These are phyloP conservation scores for Chondrostereum purpureum DNA, from an alignment of 1,284 basidiomycete species.

Conservation along the genomic window DNA sequence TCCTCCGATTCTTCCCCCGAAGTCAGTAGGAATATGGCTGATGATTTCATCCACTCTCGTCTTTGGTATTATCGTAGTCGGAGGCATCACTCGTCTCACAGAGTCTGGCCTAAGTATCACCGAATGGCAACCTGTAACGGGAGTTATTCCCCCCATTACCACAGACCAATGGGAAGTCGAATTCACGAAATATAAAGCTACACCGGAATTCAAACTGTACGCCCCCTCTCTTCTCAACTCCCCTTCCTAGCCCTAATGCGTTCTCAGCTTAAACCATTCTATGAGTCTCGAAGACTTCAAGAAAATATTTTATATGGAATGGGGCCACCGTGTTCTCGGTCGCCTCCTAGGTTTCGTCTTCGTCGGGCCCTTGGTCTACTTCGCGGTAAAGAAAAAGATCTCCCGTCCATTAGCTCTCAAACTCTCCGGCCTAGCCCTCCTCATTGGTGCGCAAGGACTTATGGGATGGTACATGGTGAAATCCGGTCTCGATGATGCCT, in stretches of 20 bases:
- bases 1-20: slow-evolving; percentile 61
- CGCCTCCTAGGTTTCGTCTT: slow-evolving; percentile 84
- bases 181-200: slow-evolving; percentile 92
- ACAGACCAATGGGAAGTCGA: slow-evolving; percentile 81
- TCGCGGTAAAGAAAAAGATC: slow-evolving; percentile 64
- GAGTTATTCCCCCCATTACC: slow-evolving; percentile 79
- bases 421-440: slow-evolving; percentile 65
- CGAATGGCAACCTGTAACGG: slow-evolving; percentile 95
- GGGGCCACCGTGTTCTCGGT: slow-evolving; percentile 92
- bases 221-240: slow-evolving; percentile 24
- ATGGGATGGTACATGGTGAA: slow-evolving; percentile 99
- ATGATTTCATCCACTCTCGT: slow-evolving; percentile 80
- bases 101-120: slow-evolving; percentile 98
- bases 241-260: slow-evolving; percentile 1
- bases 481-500: slow-evolving; percentile 82
- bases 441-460: slow-evolving; percentile 87
- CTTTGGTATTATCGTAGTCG: slow-evolving; percentile 90
- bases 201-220: slow-evolving; percentile 93
- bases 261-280: slow-evolving; percentile 74
- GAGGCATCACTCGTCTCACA: slow-evolving; percentile 93
- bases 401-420: slow-evolving; percentile 55
- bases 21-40: slow-evolving; percentile 78
- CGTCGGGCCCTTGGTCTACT: slow-evolving; percentile 77
- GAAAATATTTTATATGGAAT: slow-evolving; percentile 98
- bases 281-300: slow-evolving; percentile 92